These are phyloP conservation scores for Microdochium trichocladiopsis DNA, from an alignment of 2,329 filamentous ascomycete genomes.

Conservation along the genomic window DNA sequence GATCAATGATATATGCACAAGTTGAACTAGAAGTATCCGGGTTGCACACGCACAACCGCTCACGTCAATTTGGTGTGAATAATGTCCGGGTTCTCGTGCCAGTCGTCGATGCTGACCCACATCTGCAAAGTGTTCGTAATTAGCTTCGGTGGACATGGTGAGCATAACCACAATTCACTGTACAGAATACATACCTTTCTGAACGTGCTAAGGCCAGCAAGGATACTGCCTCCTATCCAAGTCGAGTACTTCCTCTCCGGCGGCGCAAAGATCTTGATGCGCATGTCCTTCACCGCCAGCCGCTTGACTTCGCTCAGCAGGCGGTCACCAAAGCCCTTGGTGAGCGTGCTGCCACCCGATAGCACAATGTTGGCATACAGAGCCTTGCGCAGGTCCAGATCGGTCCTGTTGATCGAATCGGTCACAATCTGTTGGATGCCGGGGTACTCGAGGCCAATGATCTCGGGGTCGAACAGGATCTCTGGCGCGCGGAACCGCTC, in stretches of 20 bases:
- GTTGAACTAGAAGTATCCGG: not conserved
- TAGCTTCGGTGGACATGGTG: not conserved
- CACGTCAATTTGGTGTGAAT: constrained; percentile 97
- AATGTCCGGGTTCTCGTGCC: constrained; percentile 98
- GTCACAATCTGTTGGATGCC: constrained; percentile 97
- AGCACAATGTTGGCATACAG: constrained; percentile 96
- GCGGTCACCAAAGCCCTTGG: constrained; percentile 92
- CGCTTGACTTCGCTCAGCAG: constrained; percentile 87
- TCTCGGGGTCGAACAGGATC: constrained; percentile 94
- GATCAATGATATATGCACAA: not conserved
- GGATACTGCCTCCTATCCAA: constrained; percentile 97
- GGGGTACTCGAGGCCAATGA: constrained; percentile 94
- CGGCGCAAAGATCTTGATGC: constrained; percentile 97
- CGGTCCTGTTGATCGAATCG: constrained; percentile 89
- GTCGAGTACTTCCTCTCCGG: constrained; percentile 98
- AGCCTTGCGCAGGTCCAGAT: constrained; percentile 89
- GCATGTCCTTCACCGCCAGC: constrained; percentile 96
- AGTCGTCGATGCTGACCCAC: constrained; percentile 99
- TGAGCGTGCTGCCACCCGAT: constrained; percentile 91
- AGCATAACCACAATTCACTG: constrained; percentile 2
- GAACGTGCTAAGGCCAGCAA: constrained; percentile 95
- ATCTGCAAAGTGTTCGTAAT: constrained; percentile 51
- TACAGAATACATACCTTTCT: constrained; percentile 66
- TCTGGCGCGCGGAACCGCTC: constrained; percentile 95
- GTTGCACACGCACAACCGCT: constrained; percentile 4